phyloP scores from a whole-genome alignment of 179 eudicot species.

The Corrigiola litoralis region DNA sequence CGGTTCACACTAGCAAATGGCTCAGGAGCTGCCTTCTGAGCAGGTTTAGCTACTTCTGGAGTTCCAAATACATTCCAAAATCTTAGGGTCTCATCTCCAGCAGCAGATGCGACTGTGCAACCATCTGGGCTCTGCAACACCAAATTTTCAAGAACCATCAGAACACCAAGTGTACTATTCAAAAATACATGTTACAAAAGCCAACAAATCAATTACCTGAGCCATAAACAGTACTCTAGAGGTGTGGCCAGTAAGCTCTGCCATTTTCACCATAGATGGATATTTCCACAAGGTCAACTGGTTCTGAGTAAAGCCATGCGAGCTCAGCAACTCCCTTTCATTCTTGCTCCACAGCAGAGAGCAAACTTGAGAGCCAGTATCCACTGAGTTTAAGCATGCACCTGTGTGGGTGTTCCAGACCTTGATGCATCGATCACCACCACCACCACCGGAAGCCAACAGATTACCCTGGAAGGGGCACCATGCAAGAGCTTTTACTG shows the following conservation, averaged over 20 bases:
- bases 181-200: background rate
- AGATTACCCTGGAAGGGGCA: constrained; percentile 85
- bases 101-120: constrained; percentile 72
- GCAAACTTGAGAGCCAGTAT: constrained; percentile 84
- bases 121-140: constrained; percentile 60
- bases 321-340: constrained; percentile 79
- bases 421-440: constrained; percentile 70
- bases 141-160: background rate
- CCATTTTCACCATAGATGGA: constrained; percentile 89
- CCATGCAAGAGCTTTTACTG: constrained; percentile 93
- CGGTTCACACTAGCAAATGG: constrained; percentile 66
- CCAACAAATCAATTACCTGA: constrained; percentile 19
- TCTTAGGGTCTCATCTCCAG: constrained; percentile 67
- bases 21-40: constrained; percentile 50
- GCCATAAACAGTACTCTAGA: constrained; percentile 86
- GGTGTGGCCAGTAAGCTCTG: constrained; percentile 81
- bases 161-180: background rate
- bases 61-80: constrained; percentile 85
- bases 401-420: constrained; percentile 94
- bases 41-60: constrained; percentile 71
- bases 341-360: constrained; percentile 83
- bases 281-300: constrained; percentile 90
- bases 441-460: constrained; percentile 89
- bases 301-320: constrained; percentile 87
- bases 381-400: constrained; percentile 68